Percentiles rank a stretch among this genome's conserved stretches.
These are phyloP conservation scores for Claviceps africana DNA, from an alignment of 2,329 filamentous ascomycete species.

Conservation along the genomic window DNA sequence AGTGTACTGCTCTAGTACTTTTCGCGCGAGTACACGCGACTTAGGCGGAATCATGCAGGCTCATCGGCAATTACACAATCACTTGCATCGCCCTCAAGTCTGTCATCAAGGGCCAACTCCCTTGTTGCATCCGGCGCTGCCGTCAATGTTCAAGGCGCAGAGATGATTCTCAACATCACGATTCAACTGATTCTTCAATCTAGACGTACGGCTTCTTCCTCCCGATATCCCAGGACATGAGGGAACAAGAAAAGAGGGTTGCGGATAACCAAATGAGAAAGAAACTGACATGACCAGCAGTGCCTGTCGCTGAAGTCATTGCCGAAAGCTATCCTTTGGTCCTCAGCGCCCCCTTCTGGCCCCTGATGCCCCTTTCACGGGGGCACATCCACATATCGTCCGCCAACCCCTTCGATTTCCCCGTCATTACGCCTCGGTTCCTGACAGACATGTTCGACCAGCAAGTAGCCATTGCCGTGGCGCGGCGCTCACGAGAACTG, in stretches of 20 bases:
- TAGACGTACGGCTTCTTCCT: not conserved
- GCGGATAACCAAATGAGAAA: not conserved
- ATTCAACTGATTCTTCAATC: slow-evolving; percentile 9
- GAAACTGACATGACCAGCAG: slow-evolving; percentile 4
- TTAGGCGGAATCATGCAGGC: not conserved
- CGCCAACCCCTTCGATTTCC: slow-evolving; percentile 8
- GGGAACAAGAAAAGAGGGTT: not conserved
- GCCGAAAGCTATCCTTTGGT: slow-evolving; percentile 7
- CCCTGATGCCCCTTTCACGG: slow-evolving; percentile 11
- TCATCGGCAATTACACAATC: not conserved
- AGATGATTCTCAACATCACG: slow-evolving; percentile 10
- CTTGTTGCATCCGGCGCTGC: slow-evolving; percentile 11
- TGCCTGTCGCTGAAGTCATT: slow-evolving; percentile 11
- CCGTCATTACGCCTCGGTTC: slow-evolving; percentile 11
- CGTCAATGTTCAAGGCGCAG: slow-evolving; percentile 9
- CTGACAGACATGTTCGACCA: slow-evolving; percentile 11
- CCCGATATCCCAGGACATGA: too few relatives aligned
- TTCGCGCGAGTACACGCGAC: not conserved
- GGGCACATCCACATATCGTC: slow-evolving; percentile 13
- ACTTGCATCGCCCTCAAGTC: not conserved
- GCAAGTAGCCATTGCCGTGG: slow-evolving; percentile 9
- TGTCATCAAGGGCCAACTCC: slow-evolving; percentile 8
- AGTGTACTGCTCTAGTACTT: not conserved
- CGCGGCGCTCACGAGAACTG: slow-evolving; percentile 6
- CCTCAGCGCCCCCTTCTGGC: slow-evolving; percentile 11